Base-by-base conservation (phyloP, 768 basidiomycete genomes). In the Clavaria fumosa region DNA sequence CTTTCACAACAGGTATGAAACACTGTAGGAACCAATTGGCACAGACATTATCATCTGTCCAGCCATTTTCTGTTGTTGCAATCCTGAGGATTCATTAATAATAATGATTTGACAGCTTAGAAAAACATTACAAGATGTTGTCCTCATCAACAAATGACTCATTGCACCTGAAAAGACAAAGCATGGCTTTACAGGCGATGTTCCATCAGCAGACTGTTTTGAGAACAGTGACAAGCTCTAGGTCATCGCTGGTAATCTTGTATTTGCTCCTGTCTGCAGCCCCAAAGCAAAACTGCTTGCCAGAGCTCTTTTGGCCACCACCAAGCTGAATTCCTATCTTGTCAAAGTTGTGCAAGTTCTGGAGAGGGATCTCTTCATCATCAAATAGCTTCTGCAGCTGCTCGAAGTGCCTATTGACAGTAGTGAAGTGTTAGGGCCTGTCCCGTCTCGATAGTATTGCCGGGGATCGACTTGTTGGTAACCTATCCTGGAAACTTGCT, bases 1-100 rank as follows among this genome's bases (percentile, higher is more conserved):
- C 45, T n/a, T 31, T 34, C 5, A 48, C 55, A 10, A 31, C 23
- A 4, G 54, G 56, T 1, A 57, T 46, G 41, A 63, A 64, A 30
- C 56, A 57, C n/a, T 50, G 35, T 36, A 53, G 38, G 3, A 64
- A 34, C 62, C 58, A 64, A 21, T 47, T 31, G 1, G 35, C 11
- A 12, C 59, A 57, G 6, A 61, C 45, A 12, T 61, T 54, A 5
- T 59, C 42, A 41, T 61, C 57, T 9, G 57, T 64, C 63, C 63
- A 65, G 6, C 63, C 60, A 31, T 60, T 62, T 12, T 46, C 50
- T 3, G 60, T 60, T 21, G 41, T 23, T 2, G 50, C 53, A 21
- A 63, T 49, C 35, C 61, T 64, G 22, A 9, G 14, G 14, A 28
- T 28, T 28, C 9, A 14, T 9, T 28, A 28, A 9, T 28, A 28